Base-by-base conservation (phyloP, 345 rosid species). In the Carallia pectinifolia region DNA sequence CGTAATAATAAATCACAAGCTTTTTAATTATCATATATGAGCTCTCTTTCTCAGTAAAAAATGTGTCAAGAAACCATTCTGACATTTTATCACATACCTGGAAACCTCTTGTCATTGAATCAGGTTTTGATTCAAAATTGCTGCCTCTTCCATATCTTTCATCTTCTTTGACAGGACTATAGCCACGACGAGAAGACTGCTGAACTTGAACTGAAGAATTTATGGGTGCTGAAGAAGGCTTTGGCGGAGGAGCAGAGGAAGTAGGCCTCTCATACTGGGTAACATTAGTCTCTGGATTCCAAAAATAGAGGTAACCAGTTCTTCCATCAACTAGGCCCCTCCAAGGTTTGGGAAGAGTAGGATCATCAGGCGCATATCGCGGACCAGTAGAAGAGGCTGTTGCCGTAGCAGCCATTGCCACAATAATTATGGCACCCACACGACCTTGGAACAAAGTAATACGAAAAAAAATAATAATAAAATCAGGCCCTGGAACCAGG, bases 321-420 rank as follows among this genome's bases (percentile, higher is more conserved):
- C 84, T 79, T 10, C 96, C 96, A 84, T 95, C 98, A 60, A 95
- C 96, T 27, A 95, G 85, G 2, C 99, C 98, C 77, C 77, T 92
- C 99, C 99, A 95, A 7, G 99, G 99, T 72, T 90, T 89, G 18
- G 99, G 99, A 27, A 95, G 97, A 7, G 98, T 83, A 4, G 94
- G 96, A 44, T 95, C 99, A 50, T 88, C 92, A 0, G 97, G 97
- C 37, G 99, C 98, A 68, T 87, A 95, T 27, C 98, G 85, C 6
- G 89, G 87, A 36, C 85, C 83, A 67, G 80, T 65, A 7, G 88
- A 71, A 33, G 83, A 54, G n/a, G 86, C 83, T 37, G 89, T 73
- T 0, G 88, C 91, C 37, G 93, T 81, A 54, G 92, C 90, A 74
- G 99, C 68, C 77, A 74, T 74, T 29, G 10, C 29, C 50, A 55